Base-by-base conservation (phyloP, 2,329 filamentous ascomycete species). In the Tricladium varicosporioides region DNA sequence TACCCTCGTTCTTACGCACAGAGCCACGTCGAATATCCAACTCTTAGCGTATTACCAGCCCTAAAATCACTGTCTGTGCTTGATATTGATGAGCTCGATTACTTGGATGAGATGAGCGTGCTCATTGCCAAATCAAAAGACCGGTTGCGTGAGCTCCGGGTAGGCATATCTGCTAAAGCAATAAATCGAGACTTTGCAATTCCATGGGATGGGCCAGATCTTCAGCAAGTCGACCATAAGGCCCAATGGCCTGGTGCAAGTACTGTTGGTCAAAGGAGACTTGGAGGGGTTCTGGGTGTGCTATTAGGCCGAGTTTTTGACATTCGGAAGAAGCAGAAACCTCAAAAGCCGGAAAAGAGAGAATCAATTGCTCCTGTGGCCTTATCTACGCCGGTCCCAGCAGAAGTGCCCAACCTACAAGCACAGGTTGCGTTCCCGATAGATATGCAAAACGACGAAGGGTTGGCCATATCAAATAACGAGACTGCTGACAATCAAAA, bases 1-100 rank as follows among this genome's bases (percentile, higher is more conserved):
- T 60, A 61, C 14, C 59, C 65, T 22, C 51, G 71, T 64, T 59
- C 79, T 14, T 80, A 82, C 60, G 74, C 79, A 27, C 78, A 82
- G 55, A 79, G 77, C 63, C 78, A 81, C 53, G 86, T 91, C 22
- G 89, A 93, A 72, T 88, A 89, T 64, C 90, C 90, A 1, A 91
- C 88, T 1, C 89, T 94, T 65, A 93, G 88, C 46, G 83, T 90
- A 9, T 76, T 95, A 7, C 89, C 89, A 9, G 80, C 89, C 0
- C 72, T 94, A 52, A 88, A 85, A 70, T 91, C 86, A 63, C 72
- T 94, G 57, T 89, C 83, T 51, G 90, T 92, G 1, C 76, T 94
- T 44, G 88, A 94, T 64, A 88, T 94, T 58, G 91, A 94, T 66
- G 89, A 93, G 68, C 73, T 91, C n/a, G 81, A 86, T 27, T 94